A percentile compares a stretch with the other conserved stretches of the same genome.
Conservation (phyloP, 2,329 filamentous ascomycete species). For the Teratosphaeria epicoccoides region DNA sequence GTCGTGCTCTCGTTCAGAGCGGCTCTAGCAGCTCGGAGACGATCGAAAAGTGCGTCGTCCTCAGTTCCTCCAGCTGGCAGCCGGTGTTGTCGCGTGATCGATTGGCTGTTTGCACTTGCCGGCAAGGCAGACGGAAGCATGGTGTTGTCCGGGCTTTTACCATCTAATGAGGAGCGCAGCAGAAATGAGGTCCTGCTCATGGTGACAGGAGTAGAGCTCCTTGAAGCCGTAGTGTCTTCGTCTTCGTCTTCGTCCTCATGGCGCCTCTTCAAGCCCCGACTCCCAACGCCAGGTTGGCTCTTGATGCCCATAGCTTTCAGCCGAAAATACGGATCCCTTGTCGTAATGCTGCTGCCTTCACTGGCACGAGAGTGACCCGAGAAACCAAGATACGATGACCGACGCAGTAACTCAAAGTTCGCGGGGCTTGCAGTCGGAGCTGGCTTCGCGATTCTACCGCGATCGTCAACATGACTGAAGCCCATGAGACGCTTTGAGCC, state of each 20-base stretch:
- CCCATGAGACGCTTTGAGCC: slow-evolving; percentile 23
- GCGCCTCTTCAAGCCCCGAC: slow-evolving; percentile 15
- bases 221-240: slow-evolving; percentile 3
- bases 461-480: slow-evolving; percentile 16
- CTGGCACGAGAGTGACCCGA: slow-evolving; percentile 1
- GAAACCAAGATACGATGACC: slow-evolving; percentile 24
- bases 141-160: background rate
- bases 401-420: slow-evolving; percentile 13
- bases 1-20: slow-evolving; percentile 13
- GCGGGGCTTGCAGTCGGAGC: background rate
- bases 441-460: slow-evolving; percentile 13
- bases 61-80: slow-evolving; percentile 2
- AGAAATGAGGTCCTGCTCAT: background rate
- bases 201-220: background rate
- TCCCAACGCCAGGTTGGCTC: slow-evolving; percentile 8
- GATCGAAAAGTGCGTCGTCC: slow-evolving; percentile 27
- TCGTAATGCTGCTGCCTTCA: slow-evolving; percentile 27
- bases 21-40: slow-evolving; percentile 22
- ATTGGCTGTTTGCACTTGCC: background rate
- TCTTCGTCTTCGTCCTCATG: slow-evolving; percentile 12
- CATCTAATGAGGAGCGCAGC: background rate
- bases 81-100: background rate
- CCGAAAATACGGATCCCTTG: slow-evolving; percentile 41
- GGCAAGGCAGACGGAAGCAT: background rate
- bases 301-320: slow-evolving; percentile 40